Conservation (phyloP, 371 early-diverging fungal species). For the Lichtheimia ornata region DNA sequence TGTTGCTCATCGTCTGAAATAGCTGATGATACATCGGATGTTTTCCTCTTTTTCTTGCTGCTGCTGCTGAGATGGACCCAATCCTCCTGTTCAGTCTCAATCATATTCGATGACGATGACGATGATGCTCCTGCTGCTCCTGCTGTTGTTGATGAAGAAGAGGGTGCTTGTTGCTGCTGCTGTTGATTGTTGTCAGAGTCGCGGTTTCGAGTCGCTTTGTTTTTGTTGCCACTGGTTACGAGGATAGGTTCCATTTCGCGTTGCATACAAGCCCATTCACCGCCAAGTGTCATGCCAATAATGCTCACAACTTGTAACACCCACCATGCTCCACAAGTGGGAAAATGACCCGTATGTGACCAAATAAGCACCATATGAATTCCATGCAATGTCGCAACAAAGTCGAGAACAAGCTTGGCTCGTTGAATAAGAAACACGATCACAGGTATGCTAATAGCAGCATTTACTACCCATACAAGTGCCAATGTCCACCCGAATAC, state of each 20-base stretch:
- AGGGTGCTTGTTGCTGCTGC: slow-evolving; percentile 3
- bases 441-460: slow-evolving; percentile 46
- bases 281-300: slow-evolving; percentile 71
- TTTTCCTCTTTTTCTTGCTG: slow-evolving; percentile 17
- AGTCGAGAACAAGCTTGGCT: slow-evolving; percentile 81
- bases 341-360: slow-evolving; percentile 61
- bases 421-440: slow-evolving; percentile 76
- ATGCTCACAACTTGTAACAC: slow-evolving; percentile 52
- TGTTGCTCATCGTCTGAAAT: slow-evolving; percentile 13
- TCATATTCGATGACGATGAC: slow-evolving; percentile 4
- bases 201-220: too few species aligned
- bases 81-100: slow-evolving; percentile 14
- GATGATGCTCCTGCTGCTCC: slow-evolving; percentile 17
- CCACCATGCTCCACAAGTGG: slow-evolving; percentile 75
- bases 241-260: slow-evolving; percentile 82
- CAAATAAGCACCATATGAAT: slow-evolving; percentile 68
- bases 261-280: slow-evolving; percentile 83
- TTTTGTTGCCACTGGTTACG: slow-evolving; percentile 21
- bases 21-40: slow-evolving; percentile 4
- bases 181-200: slow-evolving; percentile 10
- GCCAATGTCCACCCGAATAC: slow-evolving; percentile 75
- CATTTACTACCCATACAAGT: slow-evolving; percentile 68
- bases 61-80: slow-evolving; percentile 14
- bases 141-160: slow-evolving; percentile 3
- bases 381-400: slow-evolving; percentile 72